These are phyloP conservation scores for Exophiala dermatitidis DNA, from an alignment of 2,329 filamentous ascomycete genomes.

Conservation along the genomic window DNA sequence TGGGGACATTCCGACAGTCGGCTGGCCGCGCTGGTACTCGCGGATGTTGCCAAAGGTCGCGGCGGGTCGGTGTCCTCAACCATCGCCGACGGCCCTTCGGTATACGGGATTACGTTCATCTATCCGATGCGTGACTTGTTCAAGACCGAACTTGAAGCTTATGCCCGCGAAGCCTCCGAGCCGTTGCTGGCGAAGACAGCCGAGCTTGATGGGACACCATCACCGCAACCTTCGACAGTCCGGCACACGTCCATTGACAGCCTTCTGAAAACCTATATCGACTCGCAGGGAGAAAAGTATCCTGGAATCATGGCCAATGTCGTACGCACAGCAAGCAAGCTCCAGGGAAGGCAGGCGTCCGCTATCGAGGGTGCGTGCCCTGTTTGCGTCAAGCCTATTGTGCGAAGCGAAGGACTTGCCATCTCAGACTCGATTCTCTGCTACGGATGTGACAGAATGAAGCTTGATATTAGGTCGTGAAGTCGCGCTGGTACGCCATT, in stretches of 20 bases:
- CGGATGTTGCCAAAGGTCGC: slow-evolving; percentile 84
- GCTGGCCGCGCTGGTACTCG: slow-evolving; percentile 75
- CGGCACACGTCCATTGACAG: slow-evolving; percentile 84
- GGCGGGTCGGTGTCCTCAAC: slow-evolving; percentile 78
- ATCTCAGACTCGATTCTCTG: slow-evolving; percentile 27
- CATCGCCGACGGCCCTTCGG: slow-evolving; percentile 64
- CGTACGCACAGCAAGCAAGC: slow-evolving; percentile 80
- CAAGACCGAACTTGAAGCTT: slow-evolving; percentile 68
- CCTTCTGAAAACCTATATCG: slow-evolving; percentile 83
- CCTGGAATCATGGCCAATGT: slow-evolving; percentile 93
- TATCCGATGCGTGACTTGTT: slow-evolving; percentile 82
- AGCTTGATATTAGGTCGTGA: slow-evolving; percentile 22
- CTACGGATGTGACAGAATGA: slow-evolving; percentile 41
- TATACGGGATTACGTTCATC: slow-evolving; percentile 56
- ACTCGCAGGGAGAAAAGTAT: slow-evolving; percentile 75
- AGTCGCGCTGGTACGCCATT: too few species aligned
- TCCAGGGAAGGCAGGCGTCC: slow-evolving; percentile 40
- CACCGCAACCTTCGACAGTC: slow-evolving; percentile 35
- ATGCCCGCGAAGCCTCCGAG: slow-evolving; percentile 44
- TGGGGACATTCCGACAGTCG: slow-evolving; percentile 82
- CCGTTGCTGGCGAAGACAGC: slow-evolving; percentile 13
- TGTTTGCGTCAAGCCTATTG: slow-evolving; percentile 37
- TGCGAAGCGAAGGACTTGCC: background rate
- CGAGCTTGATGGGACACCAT: slow-evolving; percentile 13
- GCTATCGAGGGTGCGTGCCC: slow-evolving; percentile 61